A percentile compares a stretch with the other conserved stretches of the same genome.
phyloP scores from a whole-genome alignment of 306 rosid genomes.

The Calophaca sinica region DNA sequence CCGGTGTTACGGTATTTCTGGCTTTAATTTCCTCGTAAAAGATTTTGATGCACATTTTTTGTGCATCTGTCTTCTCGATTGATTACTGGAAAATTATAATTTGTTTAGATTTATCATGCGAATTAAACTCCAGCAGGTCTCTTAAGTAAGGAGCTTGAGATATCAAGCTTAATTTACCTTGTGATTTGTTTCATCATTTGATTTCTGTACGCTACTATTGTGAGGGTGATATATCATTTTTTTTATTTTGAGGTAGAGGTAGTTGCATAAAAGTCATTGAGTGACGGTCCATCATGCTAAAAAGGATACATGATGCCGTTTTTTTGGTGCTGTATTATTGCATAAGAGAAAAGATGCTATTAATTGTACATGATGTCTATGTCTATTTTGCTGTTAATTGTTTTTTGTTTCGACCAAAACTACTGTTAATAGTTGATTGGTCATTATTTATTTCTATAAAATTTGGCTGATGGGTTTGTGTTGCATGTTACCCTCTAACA shows the following conservation, averaged over 20 bases:
- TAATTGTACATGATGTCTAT: conserved; percentile 44
- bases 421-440: conserved; percentile 26
- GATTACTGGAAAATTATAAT: background rate
- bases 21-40: too few relatives aligned
- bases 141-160: too few relatives aligned
- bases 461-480: background rate
- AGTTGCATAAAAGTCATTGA: too few relatives aligned
- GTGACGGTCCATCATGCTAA: conserved; percentile 14
- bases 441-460: conserved; percentile 43
- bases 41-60: conserved; percentile 8
- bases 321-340: conserved; percentile 34
- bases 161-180: too few relatives aligned
- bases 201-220: too few relatives aligned
- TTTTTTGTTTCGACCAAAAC: too few relatives aligned
- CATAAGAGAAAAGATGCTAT: conserved; percentile 34
- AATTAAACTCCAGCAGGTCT: too few relatives aligned
- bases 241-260: too few relatives aligned
- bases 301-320: conserved; percentile 30
- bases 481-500: too few relatives aligned
- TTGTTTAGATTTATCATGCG: too few relatives aligned
- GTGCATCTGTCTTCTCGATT: conserved; percentile 27
- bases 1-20: background rate
- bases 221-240: too few relatives aligned
- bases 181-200: conserved; percentile 17
- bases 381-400: conserved; percentile 15